These are phyloP conservation scores for Hemileccinum impolitum DNA, from an alignment of 768 basidiomycete species.

Conservation along the genomic window DNA sequence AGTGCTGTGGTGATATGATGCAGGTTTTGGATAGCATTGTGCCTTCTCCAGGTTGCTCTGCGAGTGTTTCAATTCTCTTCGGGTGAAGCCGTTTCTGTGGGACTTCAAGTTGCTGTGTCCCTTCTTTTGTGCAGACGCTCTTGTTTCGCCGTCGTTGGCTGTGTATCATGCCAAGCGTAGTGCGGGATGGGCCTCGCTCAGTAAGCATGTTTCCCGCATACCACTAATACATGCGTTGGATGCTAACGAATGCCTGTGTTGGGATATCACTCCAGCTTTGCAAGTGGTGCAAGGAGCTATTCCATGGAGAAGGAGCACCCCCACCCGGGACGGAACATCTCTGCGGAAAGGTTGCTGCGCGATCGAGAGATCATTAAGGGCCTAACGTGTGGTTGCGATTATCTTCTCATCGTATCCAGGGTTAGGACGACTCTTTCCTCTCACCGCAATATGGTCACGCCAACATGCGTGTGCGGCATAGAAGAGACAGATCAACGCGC, in stretches of 20 bases:
- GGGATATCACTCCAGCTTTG: conserved; percentile 81
- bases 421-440: conserved; percentile 32
- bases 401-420: conserved; percentile 75
- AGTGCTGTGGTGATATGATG: conserved; percentile 13
- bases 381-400: conserved; percentile 59
- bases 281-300: conserved; percentile 51
- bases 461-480: conserved; percentile 31
- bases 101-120: not conserved
- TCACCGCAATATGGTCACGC: conserved; percentile 2
- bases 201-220: conserved; percentile 14
- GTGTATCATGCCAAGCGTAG: conserved; percentile 69
- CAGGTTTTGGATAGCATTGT: conserved; percentile 1
- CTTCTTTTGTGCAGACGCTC: conserved; percentile 1
- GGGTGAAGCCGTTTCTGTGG: too few species aligned
- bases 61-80: too few species aligned
- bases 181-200: conserved; percentile 72
- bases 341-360: conserved; percentile 69
- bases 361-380: conserved; percentile 82
- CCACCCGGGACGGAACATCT: conserved; percentile 56
- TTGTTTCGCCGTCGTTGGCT: conserved; percentile 60
- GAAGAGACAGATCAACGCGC: conserved; percentile 82
- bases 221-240: conserved; percentile 12
- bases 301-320: conserved; percentile 33
- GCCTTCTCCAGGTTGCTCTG: not conserved
- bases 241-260: conserved; percentile 43